Percentiles rank a stretch among this genome's conserved stretches.
Evolutionary conservation across 192 early-diverging fungal genomes (phyloP).

Genomic region (Backusella morwellensis): DNA sequence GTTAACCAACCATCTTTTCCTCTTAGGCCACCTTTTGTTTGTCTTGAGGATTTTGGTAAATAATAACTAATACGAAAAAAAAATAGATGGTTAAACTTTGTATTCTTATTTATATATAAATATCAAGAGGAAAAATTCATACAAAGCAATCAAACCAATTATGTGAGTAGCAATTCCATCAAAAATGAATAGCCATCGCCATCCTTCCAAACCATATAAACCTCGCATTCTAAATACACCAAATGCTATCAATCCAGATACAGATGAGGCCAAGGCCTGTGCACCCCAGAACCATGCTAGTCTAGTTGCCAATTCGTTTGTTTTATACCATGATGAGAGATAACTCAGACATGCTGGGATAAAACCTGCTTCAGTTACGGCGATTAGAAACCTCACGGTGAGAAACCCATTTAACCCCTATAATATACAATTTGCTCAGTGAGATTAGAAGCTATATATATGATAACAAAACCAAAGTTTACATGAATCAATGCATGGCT

Average conservation of each 20-base stretch:
- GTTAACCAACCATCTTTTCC: slow-evolving; percentile 40
- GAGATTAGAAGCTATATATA: background rate
- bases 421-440: background rate
- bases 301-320: slow-evolving; percentile 47
- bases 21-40: slow-evolving; percentile 27
- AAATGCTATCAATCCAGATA: slow-evolving; percentile 52
- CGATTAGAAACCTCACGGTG: slow-evolving; percentile 44
- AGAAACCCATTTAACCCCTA: slow-evolving; percentile 39
- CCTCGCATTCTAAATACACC: slow-evolving; percentile 58
- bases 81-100: background rate
- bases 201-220: slow-evolving; percentile 47
- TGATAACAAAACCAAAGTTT: background rate
- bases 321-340: slow-evolving; percentile 49
- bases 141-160: slow-evolving; percentile 47
- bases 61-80: slow-evolving; percentile 32
- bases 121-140: background rate
- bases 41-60: slow-evolving; percentile 44
- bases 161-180: slow-evolving; percentile 58
- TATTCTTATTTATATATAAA: background rate
- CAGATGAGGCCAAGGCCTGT: slow-evolving; percentile 47
- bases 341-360: slow-evolving; percentile 37
- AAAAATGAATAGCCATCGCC: slow-evolving; percentile 67
- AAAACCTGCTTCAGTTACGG: slow-evolving; percentile 47
- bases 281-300: slow-evolving; percentile 52
- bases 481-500: slow-evolving; percentile 5